A percentile compares a stretch with the other conserved stretches of the same genome.
Conservation (phyloP, 2,329 filamentous ascomycete species). For the Nannizzia gypsea region DNA sequence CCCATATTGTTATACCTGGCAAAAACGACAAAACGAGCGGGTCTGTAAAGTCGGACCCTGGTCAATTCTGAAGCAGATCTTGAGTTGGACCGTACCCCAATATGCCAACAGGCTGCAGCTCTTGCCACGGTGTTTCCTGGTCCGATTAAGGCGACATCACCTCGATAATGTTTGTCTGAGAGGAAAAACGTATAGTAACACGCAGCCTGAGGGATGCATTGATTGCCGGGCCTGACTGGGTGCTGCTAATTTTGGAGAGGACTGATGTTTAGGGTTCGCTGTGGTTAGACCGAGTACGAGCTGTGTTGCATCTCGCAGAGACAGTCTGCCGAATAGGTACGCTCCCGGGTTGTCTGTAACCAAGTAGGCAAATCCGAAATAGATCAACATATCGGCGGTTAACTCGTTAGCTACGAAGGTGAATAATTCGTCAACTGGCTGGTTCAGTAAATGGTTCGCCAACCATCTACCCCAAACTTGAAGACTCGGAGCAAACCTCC, state of each 20-base stretch:
- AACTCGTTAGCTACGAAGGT: neutral
- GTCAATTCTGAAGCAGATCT: constrained; percentile 6
- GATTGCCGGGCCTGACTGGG: neutral
- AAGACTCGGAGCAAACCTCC: too few species aligned
- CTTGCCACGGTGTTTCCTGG: neutral
- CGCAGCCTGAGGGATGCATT: neutral
- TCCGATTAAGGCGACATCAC: neutral
- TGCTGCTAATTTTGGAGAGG: constrained; percentile 2
- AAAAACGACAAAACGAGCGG: neutral
- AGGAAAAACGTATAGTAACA: neutral
- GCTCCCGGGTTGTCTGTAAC: neutral
- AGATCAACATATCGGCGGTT: neutral
- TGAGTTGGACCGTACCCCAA: neutral
- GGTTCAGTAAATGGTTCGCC: too few species aligned
- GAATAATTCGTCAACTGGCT: too few species aligned
- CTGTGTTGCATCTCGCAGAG: neutral
- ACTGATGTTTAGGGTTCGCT: neutral
- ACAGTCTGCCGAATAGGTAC: neutral
- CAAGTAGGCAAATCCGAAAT: neutral
- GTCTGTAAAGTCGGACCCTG: neutral
- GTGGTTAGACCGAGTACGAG: neutral
- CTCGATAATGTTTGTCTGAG: neutral
- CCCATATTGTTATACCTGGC: neutral
- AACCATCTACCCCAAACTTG: too few species aligned
- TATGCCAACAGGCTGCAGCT: neutral